Base-by-base conservation (phyloP, 306 rosid genomes). In the Abrus pulchellus region DNA sequence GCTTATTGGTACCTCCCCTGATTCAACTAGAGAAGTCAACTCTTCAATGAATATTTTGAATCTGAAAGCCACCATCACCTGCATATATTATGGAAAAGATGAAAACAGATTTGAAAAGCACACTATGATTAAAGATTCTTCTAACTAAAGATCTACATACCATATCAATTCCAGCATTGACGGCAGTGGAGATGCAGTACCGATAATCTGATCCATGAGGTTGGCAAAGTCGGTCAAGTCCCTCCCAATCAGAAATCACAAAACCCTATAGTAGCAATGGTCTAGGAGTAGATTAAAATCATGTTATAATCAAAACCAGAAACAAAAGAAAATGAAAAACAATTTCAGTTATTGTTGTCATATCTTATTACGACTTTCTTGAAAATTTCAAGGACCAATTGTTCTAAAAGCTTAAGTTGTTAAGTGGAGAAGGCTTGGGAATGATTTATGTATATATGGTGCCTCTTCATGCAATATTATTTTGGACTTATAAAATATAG, bases 161-260 rank as follows among this genome's bases (percentile, higher is more conserved):
- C 99, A 92, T 90, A 87, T 94, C 97, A 70, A 94, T 88, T 85
- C 97, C 95, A 10, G 97, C 92, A 87, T 90, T 93, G 78, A 94
- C 9, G 6, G 90, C 85, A 36, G 91, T 62, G 20, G 87, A 88
- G 81, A 94, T 82, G 89, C 94, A 89, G 64, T 68, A 63, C n/a
- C 86, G 90, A 80, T 93, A 91, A 81, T 86, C 68, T 77, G 95
- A 89, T 3, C 90, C 92, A 4, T 29, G 83, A 40, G 97, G 97
- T 1, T 44, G 7, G 33, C 88, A 77, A 44, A 94, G 94, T 48
- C 72, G 75, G 70, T 94, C 97, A 62, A 92, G 85, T 83, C 92
- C 95, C 86, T 86, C 88, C 97, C 94, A 92, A 82, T 94, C 95
- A 81, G 97, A 90, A 72, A 93, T 90, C 36, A 94, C 88, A 90